Evolutionary conservation across 2,329 filamentous ascomycete species (phyloP), one percentile per base, ranked within the genome.

Genomic region (Arthrobotrys sinensis): DNA sequence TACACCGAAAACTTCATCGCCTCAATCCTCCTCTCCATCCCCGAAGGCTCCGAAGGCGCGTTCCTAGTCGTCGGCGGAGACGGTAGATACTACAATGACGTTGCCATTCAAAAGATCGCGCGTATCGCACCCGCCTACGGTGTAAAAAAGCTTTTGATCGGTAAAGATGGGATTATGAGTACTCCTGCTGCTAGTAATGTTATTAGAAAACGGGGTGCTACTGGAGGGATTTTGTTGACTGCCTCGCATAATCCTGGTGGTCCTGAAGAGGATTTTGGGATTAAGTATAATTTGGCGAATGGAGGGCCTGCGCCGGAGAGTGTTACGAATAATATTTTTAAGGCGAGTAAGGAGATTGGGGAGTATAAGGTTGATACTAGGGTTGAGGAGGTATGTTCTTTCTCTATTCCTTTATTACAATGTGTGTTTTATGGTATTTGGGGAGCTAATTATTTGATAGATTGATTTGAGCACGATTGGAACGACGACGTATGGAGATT

Each of bases 261-360:
- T 64, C 96, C 96, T 80, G 92, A 90, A 82, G 92, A 96, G 84
- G 96, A 99, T 86, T 99, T 99, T 83, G 96, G 96, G 82, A 99
- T 99, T 91, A 99, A 99, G 88, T 99, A 99, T 90, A 99, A 99
- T 88, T 88, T 99, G 76, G 88, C 93, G 85, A 98, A 99, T 84
- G 96, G 96, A 82, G 96, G 94, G 71, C 96, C 96, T 50, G 96
- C 96, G 71, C 96, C 96, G 76, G 96, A 99, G 86, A 91, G 92
- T 68, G 93, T 99, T 81, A 99, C 96, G 81, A 96, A 99, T 90
- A 97, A 97, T 88, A 98, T 99, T 85, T 98, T 90, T 87, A 93
- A 95, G 82, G 90, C 91, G 79, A 95, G 95, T 82, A 98, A 97
- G 89, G 90, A 89, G 80, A 88, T 99, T 82, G 93, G 90, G 52